A percentile compares a stretch with the other conserved stretches of the same genome.
Conservation (phyloP, 1,284 basidiomycete genomes). For the Tausonia pullulans region DNA sequence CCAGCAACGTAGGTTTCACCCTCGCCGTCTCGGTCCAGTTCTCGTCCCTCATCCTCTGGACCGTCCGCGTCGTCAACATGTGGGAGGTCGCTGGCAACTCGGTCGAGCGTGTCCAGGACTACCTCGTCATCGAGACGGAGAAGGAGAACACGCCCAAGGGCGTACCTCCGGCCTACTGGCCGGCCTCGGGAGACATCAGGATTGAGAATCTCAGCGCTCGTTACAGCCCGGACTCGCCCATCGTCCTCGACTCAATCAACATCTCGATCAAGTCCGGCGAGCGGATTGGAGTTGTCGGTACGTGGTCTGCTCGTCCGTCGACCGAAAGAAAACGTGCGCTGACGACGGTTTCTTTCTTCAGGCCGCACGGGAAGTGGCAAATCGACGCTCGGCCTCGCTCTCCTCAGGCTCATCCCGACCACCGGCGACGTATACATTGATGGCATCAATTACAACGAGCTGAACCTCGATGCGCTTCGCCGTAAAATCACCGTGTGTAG, state of each 20-base stretch:
- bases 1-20: slow-evolving; percentile 33
- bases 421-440: slow-evolving; percentile 43
- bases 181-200: slow-evolving; percentile 52
- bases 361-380: slow-evolving; percentile 49
- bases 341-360: neutral
- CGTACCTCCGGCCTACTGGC: slow-evolving; percentile 65
- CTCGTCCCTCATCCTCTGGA: slow-evolving; percentile 29
- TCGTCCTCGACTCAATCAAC: slow-evolving; percentile 46
- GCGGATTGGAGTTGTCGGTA: slow-evolving; percentile 41
- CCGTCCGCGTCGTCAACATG: slow-evolving; percentile 30
- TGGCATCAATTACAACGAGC: slow-evolving; percentile 25
- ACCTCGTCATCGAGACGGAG: slow-evolving; percentile 61
- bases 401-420: slow-evolving; percentile 44
- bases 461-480: slow-evolving; percentile 53
- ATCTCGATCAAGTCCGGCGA: slow-evolving; percentile 50
- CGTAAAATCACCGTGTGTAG: slow-evolving; percentile 42
- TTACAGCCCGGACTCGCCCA: slow-evolving; percentile 32
- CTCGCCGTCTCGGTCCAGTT: slow-evolving; percentile 34
- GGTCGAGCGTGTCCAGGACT: slow-evolving; percentile 62
- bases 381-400: slow-evolving; percentile 39
- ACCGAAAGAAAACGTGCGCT: no score
- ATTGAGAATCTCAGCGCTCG: slow-evolving; percentile 43
- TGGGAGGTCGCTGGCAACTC: slow-evolving; percentile 37
- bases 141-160: slow-evolving; percentile 41
- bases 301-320: neutral